Conservation (phyloP, 1,139 yeast genomes). For the Debaryomyces singareniensis region DNA sequence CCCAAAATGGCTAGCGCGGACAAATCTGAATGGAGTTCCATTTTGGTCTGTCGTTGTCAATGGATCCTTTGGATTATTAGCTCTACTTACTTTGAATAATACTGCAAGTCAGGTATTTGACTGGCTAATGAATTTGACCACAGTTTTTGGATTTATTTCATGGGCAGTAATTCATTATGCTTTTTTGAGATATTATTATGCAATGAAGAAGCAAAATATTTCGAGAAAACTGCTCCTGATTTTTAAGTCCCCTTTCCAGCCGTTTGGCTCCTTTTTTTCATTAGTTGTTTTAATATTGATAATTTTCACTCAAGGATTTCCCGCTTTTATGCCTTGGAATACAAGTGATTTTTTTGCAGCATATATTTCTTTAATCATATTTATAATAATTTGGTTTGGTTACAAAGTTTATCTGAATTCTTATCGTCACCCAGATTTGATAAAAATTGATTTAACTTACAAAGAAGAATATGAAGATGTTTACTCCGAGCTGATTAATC, state of each 20-base stretch:
- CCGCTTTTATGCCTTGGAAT: conserved; percentile 1
- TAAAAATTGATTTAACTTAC: too few relatives aligned
- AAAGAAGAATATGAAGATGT: too few relatives aligned
- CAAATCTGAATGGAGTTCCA: conserved; percentile 67
- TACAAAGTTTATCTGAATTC: too few relatives aligned
- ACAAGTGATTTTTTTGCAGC: not conserved
- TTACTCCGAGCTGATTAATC: too few relatives aligned
- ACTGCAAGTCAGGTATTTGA: conserved; percentile 59
- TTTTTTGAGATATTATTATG: conserved; percentile 63
- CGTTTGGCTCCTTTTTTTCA: conserved; percentile 67
- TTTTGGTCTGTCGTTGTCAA: conserved; percentile 61
- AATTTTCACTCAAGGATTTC: conserved; percentile 1
- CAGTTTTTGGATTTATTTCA: conserved; percentile 65
- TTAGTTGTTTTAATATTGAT: conserved; percentile 23
- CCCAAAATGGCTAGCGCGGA: conserved; percentile 52
- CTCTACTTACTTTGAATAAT: conserved; percentile 53
- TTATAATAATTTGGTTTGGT: too few relatives aligned
- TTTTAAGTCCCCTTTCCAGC: conserved; percentile 71
- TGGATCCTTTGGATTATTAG: conserved; percentile 52
- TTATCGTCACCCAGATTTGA: too few relatives aligned
- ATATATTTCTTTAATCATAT: too few relatives aligned
- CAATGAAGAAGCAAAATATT: conserved; percentile 63
- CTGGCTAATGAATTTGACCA: conserved; percentile 55
- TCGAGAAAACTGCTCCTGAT: conserved; percentile 63
- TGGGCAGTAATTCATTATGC: conserved; percentile 82